Evolutionary conservation across 2,329 filamentous ascomycete species (phyloP), one percentile per base, ranked within the genome.

Genomic region (Dothistroma septosporum): DNA sequence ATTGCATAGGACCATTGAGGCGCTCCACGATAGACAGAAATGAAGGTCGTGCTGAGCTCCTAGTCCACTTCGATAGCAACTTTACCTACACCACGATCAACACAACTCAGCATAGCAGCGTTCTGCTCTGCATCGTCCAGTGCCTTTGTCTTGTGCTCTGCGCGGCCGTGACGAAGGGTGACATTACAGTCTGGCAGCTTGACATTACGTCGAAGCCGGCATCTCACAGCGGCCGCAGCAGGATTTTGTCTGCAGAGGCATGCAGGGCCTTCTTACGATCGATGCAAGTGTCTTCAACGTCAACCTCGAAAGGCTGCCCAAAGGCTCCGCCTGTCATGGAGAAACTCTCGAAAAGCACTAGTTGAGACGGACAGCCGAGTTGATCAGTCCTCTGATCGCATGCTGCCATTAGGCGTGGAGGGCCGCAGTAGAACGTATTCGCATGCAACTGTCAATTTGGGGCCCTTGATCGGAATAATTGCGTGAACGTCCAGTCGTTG

Each of bases 341-440:
- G 62, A 88, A 88, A 0, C 82, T 80, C 70, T 88, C 86, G 60
- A 81, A 84, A 69, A 88, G 85, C 0, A 87, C 76, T 46, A 85
- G 83, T 0, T 78, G 75, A 2, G 79, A 75, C 0, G 76, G 70
- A 0, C 88, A 74, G 0, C 78, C 76, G 9, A 75, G 74, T 8
- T 71, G 72, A 9, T 74, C 73, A 0, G 80, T 79, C 12, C 77
- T 50, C 77, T 2, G 66, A 66, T 21, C 69, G 69, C 0, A 82
- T 80, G 48, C 80, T 6, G 83, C 78, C 76, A 87, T 83, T 74
- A 88, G 79, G 8, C 81, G 76, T 9, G 69, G 66, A 0, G 86
- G 85, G 0, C 86, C 86, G 69, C 85, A 88, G 24, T 83, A 80
- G 69, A 87, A 88, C 4, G 88, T 73, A 55, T 83, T 81, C 10